Evolutionary conservation across 208 protist genomes (phyloP).

Genomic region (Herpetomonas tarakana): DNA sequence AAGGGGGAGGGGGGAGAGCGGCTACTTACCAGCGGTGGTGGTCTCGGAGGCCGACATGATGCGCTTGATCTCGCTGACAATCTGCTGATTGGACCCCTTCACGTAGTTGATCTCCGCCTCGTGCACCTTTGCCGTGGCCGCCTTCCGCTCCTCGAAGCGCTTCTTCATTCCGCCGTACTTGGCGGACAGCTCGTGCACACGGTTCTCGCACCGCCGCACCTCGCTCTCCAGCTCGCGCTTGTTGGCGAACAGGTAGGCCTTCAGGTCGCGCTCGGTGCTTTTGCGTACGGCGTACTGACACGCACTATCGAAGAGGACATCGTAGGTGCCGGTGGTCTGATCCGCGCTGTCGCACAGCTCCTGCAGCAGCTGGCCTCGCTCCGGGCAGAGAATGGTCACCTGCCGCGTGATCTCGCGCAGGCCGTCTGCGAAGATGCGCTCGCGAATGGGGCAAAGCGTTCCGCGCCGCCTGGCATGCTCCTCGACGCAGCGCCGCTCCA

Average conservation of each 20-base stretch:
- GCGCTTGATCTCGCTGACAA: slow-evolving; percentile 88
- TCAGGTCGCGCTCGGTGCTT: slow-evolving; percentile 80
- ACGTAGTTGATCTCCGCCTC: slow-evolving; percentile 88
- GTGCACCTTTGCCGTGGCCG: slow-evolving; percentile 56
- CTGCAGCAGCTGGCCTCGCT: slow-evolving; percentile 77
- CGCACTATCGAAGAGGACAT: slow-evolving; percentile 80
- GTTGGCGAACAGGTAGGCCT: slow-evolving; percentile 58
- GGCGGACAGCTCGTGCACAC: slow-evolving; percentile 78
- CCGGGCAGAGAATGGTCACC: slow-evolving; percentile 79
- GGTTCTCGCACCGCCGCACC: slow-evolving; percentile 81
- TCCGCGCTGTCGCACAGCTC: slow-evolving; percentile 61
- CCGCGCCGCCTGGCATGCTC: slow-evolving; percentile 65
- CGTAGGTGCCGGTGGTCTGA: slow-evolving; percentile 76
- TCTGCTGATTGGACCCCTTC: slow-evolving; percentile 81
- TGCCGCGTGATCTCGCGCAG: slow-evolving; percentile 86
- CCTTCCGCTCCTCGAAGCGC: slow-evolving; percentile 83
- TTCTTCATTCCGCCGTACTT: slow-evolving; percentile 78
- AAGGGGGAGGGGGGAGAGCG: no score
- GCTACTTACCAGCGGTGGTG: no score
- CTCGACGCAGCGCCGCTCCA: slow-evolving; percentile 47
- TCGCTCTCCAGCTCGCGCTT: slow-evolving; percentile 72
- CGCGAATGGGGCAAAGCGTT: slow-evolving; percentile 68
- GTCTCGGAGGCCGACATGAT: slow-evolving; percentile 55
- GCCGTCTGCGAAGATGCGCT: slow-evolving; percentile 74
- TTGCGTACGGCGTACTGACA: slow-evolving; percentile 87